Conservation (phyloP, 2,329 filamentous ascomycete genomes). For the Amauroascus verrucosus region DNA sequence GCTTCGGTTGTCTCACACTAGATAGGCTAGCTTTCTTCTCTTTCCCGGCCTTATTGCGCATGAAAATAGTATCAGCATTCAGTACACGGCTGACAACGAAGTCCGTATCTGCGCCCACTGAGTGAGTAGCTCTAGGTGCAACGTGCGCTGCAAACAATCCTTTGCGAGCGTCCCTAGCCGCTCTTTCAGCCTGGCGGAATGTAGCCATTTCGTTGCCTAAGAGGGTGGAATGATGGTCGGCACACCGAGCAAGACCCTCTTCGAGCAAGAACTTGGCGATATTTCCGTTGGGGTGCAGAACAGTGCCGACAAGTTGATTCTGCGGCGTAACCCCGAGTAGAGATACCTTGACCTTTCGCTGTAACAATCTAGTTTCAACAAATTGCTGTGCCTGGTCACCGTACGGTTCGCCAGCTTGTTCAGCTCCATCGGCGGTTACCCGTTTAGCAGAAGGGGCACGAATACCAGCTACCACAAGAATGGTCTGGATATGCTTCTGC, state of each 20-base stretch:
- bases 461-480: constrained; percentile 81
- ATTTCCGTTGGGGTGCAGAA: constrained; percentile 82
- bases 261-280: constrained; percentile 86
- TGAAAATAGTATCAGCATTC: constrained; percentile 77
- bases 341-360: constrained; percentile 72
- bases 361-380: constrained; percentile 74
- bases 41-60: constrained; percentile 70
- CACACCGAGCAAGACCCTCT: constrained; percentile 81
- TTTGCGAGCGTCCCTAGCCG: constrained; percentile 64
- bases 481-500: constrained; percentile 76
- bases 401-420: constrained; percentile 75
- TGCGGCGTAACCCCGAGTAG: constrained; percentile 82
- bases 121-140: constrained; percentile 49
- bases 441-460: constrained; percentile 83
- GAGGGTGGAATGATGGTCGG: constrained; percentile 90
- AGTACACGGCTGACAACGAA: constrained; percentile 76
- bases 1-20: constrained; percentile 87
- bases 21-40: constrained; percentile 89
- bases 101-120: constrained; percentile 54
- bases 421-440: constrained; percentile 66
- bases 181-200: constrained; percentile 76
- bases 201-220: constrained; percentile 79
- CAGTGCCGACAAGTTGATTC: constrained; percentile 75
- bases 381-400: constrained; percentile 83
- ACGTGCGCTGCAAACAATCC: constrained; percentile 76